Evolutionary conservation across 805 yeast species (phyloP), one percentile per base, ranked within the genome.

Genomic region (Cyberlindnera euphorbiiphila): DNA sequence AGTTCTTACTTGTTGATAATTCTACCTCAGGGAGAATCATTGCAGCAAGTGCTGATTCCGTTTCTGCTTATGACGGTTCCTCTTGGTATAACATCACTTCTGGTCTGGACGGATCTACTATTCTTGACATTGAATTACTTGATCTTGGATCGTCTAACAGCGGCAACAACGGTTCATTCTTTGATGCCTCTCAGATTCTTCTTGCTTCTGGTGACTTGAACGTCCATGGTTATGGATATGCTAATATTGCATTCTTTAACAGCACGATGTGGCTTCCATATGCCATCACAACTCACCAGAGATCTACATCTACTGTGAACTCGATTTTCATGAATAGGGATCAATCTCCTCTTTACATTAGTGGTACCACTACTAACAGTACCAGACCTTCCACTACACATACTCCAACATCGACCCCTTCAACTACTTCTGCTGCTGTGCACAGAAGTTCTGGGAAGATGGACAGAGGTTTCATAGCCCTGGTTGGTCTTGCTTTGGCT

Each of bases 191-290:
- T 29, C 61, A 70, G 35, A 57, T 76, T 0, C 56, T 86, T 17
- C 49, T 80, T 18, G 71, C 81, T 2, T 62, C 83, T 4, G 95
- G 95, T 25, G 46, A 56, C 19, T 64, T 85, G 30, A 53, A 60
- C 4, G 52, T 83, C 26, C 47, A 60, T 3, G 56, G 56, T 2
- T 77, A 71, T 51, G 93, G 89, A 0, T 53, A 60, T 18, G 76
- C 74, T 3, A 73, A 78, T 26, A 67, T 77, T 19, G 91, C 89
- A 0, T 60, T 74, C 20, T 85, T 59, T 59, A 77, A 85, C 53
- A 88, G 94, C 1, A 46, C 63, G 1, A 34, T 48, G 7, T 87
- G 95, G 95, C 51, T 62, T 21, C 95, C 95, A 10, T 75, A 69
- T 41, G 54, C 76, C 3, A 72, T 72, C 42, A 61, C 83, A 2